phyloP scores from a whole-genome alignment of 192 early-diverging fungal species.

The Geranomyces michiganensis region DNA sequence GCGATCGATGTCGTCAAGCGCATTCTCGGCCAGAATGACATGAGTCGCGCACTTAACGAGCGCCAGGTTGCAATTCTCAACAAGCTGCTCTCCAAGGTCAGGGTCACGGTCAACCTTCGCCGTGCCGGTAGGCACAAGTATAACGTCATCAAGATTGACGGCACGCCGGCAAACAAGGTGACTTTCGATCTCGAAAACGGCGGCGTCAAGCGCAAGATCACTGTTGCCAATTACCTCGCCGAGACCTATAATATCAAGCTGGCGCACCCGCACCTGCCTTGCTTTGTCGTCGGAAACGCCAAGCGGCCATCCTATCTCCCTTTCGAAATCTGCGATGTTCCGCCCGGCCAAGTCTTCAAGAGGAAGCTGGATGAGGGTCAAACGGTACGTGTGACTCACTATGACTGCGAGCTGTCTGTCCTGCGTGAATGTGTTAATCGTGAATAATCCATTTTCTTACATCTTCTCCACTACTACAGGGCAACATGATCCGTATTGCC shows the following conservation, averaged over 20 bases:
- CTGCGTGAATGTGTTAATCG: not conserved
- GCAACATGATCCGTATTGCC: slow-evolving; percentile 44
- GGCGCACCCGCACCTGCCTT: slow-evolving; percentile 72
- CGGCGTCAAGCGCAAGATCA: slow-evolving; percentile 42
- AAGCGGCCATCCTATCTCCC: slow-evolving; percentile 64
- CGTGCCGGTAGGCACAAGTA: slow-evolving; percentile 9
- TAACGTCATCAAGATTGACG: not conserved
- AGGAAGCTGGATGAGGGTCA: slow-evolving; percentile 81
- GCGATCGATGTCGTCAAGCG: slow-evolving; percentile 16
- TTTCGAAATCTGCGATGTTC: slow-evolving; percentile 81
- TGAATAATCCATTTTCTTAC: slow-evolving; percentile 16
- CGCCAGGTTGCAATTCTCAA: not conserved
- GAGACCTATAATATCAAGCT: slow-evolving; percentile 67
- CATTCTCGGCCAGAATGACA: slow-evolving; percentile 7
- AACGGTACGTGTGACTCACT: slow-evolving; percentile 21
- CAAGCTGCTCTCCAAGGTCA: slow-evolving; percentile 2
- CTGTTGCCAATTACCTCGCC: slow-evolving; percentile 72
- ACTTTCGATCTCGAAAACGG: slow-evolving; percentile 27
- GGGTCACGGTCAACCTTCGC: not conserved
- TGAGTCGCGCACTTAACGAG: not conserved
- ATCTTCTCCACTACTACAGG: not conserved
- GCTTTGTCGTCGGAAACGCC: slow-evolving; percentile 52
- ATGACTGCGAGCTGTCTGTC: too few relatives aligned
- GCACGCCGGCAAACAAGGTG: slow-evolving; percentile 55
- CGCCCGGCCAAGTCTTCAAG: slow-evolving; percentile 71